These are phyloP conservation scores for Salix brachista DNA, from an alignment of 345 rosid genomes.

Conservation along the genomic window DNA sequence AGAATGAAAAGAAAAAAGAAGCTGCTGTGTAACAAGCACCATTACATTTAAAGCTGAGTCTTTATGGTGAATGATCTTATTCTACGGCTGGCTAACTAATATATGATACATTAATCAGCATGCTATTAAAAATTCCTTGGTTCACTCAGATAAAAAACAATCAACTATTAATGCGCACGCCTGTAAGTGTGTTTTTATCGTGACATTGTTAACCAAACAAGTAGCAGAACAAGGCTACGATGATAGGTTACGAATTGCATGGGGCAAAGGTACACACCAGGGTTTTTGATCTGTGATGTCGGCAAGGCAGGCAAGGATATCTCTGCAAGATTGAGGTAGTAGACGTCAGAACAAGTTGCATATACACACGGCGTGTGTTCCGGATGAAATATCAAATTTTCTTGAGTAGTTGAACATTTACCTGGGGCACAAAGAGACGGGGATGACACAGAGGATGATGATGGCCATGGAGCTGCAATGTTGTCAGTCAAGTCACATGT, in stretches of 20 bases:
- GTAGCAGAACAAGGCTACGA: background rate
- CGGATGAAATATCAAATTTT: background rate
- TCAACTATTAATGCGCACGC: background rate
- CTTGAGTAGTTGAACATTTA: conserved; percentile 19
- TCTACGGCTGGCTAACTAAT: background rate
- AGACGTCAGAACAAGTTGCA: background rate
- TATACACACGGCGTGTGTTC: background rate
- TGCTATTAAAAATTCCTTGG: background rate
- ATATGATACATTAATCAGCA: background rate
- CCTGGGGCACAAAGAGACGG: conserved; percentile 95
- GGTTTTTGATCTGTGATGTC: conserved; percentile 68
- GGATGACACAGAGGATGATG: conserved; percentile 74
- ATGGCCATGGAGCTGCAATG: conserved; percentile 97
- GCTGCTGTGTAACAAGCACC: background rate
- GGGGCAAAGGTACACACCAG: conserved; percentile 41
- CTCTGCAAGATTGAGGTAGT: conserved; percentile 46
- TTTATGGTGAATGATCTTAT: background rate
- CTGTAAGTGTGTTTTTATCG: background rate
- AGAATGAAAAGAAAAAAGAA: background rate
- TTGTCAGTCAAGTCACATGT: conserved; percentile 95
- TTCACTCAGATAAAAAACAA: background rate
- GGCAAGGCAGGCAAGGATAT: conserved; percentile 97
- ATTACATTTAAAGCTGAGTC: background rate
- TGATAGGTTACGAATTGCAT: background rate
- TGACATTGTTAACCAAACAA: background rate